Base-by-base conservation (phyloP, 768 basidiomycete species). In the Tulasnella sp. region DNA sequence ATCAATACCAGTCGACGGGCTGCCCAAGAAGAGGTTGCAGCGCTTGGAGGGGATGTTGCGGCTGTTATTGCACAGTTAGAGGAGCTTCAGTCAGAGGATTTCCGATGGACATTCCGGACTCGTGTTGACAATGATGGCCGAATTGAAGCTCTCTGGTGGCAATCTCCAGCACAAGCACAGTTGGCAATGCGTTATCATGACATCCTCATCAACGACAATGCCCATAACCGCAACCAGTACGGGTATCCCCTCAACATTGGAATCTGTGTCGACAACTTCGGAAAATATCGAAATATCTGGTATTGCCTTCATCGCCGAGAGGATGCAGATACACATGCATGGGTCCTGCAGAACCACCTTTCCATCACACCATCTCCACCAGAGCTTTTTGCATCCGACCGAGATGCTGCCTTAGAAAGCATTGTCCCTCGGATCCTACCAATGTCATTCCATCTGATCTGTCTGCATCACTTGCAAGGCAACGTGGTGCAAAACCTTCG, bases 171-270 rank as follows among this genome's bases (percentile, higher is more conserved):
- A 1, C 66, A 68, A 48, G 54, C 48, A 1, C 45, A 58, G 3
- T 58, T 66, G 9, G 55, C 57, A 6, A 25, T 46, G 24, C 56
- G 55, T 3, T 65, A 53, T 42, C 19, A 45, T 20, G 65, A 68
- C 55, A 58, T 68, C 29, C 54, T 68, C 7, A 61, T 68, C 33
- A 64, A 60, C 48, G 65, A 68, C 53, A 60, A 61, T 44, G 58
- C 63, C 5, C 62, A 66, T 50, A 62, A 63, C 25, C 59, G 58
- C 0, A 58, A 59, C 52, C 59, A 59, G 4, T 64, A 61, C 43
- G 24, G 37, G 4, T 50, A 45, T 15, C 60, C 65, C 1, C 51
- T 68, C 8, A 59, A 61, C 42, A 64, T 65, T 42, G 65, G 63
- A 0, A 61, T 68, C 15, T 48, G 59, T n/a, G 63, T 67, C 47